Evolutionary conservation across 352 stramenopile genomes (phyloP).

Genomic region (Phytophthora multivora): DNA sequence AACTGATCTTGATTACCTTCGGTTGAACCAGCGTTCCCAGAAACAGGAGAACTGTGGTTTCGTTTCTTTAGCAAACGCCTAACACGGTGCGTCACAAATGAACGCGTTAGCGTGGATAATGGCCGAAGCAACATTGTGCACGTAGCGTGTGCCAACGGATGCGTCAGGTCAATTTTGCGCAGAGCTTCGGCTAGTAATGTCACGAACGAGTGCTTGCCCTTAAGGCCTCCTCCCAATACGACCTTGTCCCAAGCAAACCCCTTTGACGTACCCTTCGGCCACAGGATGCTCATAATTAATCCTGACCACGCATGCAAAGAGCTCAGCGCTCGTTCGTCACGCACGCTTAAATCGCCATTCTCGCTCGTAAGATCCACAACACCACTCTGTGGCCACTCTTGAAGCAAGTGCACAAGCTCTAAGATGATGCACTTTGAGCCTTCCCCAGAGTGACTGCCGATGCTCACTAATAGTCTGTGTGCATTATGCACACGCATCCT

Average conservation of each 20-base stretch:
- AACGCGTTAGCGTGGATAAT: slow-evolving; percentile 76
- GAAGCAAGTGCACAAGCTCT: slow-evolving; percentile 74
- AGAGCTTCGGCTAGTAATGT: slow-evolving; percentile 76
- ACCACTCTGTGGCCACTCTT: slow-evolving; percentile 55
- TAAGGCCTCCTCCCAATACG: slow-evolving; percentile 63
- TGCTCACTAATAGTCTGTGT: slow-evolving; percentile 67
- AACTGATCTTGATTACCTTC: neutral
- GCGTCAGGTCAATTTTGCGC: slow-evolving; percentile 75
- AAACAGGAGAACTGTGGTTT: slow-evolving; percentile 13
- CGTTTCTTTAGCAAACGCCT: slow-evolving; percentile 71
- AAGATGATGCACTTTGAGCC: slow-evolving; percentile 77
- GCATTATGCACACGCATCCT: slow-evolving; percentile 65
- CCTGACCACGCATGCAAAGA: slow-evolving; percentile 84
- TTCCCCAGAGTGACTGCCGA: slow-evolving; percentile 77
- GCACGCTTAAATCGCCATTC: slow-evolving; percentile 45
- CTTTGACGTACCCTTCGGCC: slow-evolving; percentile 79
- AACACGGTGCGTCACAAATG: slow-evolving; percentile 80
- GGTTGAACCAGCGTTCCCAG: slow-evolving; percentile 1
- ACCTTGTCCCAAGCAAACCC: slow-evolving; percentile 84
- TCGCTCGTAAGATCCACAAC: slow-evolving; percentile 1
- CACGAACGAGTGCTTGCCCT: slow-evolving; percentile 81
- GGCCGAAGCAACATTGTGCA: slow-evolving; percentile 84
- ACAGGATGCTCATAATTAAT: slow-evolving; percentile 89
- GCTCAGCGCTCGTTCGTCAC: slow-evolving; percentile 73
- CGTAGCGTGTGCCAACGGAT: slow-evolving; percentile 75